These are phyloP conservation scores for Euclidium syriacum DNA, from an alignment of 345 rosid genomes.

Conservation along the genomic window DNA sequence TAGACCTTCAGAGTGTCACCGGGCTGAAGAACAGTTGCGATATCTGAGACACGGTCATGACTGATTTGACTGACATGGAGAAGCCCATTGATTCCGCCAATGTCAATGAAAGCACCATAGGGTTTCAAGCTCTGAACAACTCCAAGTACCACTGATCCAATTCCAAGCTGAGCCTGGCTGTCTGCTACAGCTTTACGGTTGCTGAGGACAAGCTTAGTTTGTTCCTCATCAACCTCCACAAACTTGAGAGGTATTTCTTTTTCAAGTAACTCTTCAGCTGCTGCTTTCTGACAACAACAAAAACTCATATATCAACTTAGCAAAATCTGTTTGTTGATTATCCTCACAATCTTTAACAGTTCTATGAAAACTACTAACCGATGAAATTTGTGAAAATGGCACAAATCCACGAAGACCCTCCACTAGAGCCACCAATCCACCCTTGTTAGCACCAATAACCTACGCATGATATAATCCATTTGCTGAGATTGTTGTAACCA, in stretches of 20 bases:
- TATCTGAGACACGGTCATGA: conserved; percentile 90
- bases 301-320: no score
- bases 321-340: not conserved
- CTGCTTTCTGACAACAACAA: conserved; percentile 68
- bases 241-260: conserved; percentile 84
- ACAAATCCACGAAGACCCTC: conserved; percentile 92
- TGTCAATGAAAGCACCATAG: conserved; percentile 94
- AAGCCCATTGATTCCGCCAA: conserved; percentile 95
- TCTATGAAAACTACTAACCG: conserved; percentile 49
- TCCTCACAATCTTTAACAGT: not conserved
- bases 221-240: conserved; percentile 96
- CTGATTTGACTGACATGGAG: conserved; percentile 98
- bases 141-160: conserved; percentile 87
- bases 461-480: conserved; percentile 25
- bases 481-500: not conserved
- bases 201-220: conserved; percentile 84
- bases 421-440: conserved; percentile 81
- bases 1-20: conserved; percentile 85
- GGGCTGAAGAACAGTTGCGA: conserved; percentile 96
- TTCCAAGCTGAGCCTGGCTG: conserved; percentile 92
- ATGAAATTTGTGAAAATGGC: conserved; percentile 89
- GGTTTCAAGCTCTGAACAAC: conserved; percentile 95
- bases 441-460: conserved; percentile 88
- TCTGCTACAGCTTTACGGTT: conserved; percentile 99
- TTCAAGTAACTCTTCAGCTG: conserved; percentile 82